Base-by-base conservation (phyloP, 2,329 filamentous ascomycete species). In the Eutypa lata region DNA sequence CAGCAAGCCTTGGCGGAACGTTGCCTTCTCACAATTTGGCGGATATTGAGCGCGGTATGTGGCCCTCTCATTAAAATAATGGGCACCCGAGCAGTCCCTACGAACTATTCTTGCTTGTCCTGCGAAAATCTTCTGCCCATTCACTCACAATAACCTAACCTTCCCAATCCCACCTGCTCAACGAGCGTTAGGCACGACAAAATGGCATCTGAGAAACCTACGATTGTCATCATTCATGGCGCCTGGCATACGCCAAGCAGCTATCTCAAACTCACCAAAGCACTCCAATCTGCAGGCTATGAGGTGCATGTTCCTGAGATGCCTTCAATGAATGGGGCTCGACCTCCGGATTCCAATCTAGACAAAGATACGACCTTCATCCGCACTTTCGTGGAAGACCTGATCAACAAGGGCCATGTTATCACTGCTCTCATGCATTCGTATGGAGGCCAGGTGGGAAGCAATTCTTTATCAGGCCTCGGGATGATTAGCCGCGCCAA, bases 371-470 rank as follows among this genome's bases (percentile, higher is more conserved):
- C 56, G 1, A 37, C 50, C 2, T 18, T 59, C 35, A 47, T 63
- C 24, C 60, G 53, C 10, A 49, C 43, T 14, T 49, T 51, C 18
- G 56, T 57, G 7, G 45, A 54, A 8, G 51, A 47, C 11, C 60
- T 64, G 10, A 43, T 59, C 14, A 33, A 52, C 2, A 49, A 43
- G 2, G 62, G 61, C 11, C 51, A 51, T 7, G 45, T 24, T 5
- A 46, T 60, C 6, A 48, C 56, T 18, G 54, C 53, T n/a, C 21
- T 65, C 10, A 56, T 61, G 56, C 56, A 65, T 33, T 61, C 56
- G 10, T 64, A 65, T 46, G 62, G 61, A 7, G 62, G 60, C 1
- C 59, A 61, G 26, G 60, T 64, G 11, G 57, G 59, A 7, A 57
- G 55, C 38, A 61, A 61, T 24, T 57, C 57, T 1, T 38, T 65